Percentiles rank a stretch among this genome's conserved stretches.
Conservation (phyloP, 2,329 filamentous ascomycete species). For the Sordariomycetes sp. region DNA sequence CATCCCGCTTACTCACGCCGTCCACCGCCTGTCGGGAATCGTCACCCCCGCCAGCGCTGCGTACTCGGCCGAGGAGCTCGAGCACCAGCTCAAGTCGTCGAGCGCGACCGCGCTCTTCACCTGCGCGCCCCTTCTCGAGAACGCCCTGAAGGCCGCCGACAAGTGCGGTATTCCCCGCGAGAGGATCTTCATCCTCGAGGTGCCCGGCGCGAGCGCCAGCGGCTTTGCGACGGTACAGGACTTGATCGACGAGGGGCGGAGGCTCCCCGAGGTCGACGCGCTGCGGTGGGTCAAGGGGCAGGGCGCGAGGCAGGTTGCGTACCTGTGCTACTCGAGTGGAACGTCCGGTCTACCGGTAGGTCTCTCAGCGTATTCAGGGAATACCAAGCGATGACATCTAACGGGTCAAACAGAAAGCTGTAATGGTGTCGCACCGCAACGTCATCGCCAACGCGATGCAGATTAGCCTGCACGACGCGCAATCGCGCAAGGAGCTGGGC, state of each 20-base stretch:
- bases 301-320: slow-evolving; percentile 55
- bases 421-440: slow-evolving; percentile 70
- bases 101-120: slow-evolving; percentile 60
- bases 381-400: background rate
- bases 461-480: slow-evolving; percentile 29
- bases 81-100: slow-evolving; percentile 58
- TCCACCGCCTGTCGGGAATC: slow-evolving; percentile 63
- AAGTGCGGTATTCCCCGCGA: slow-evolving; percentile 48
- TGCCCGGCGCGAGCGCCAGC: slow-evolving; percentile 41
- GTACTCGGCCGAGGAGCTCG: slow-evolving; percentile 56
- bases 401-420: slow-evolving; percentile 49
- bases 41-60: slow-evolving; percentile 63
- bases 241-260: slow-evolving; percentile 46
- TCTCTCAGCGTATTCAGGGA: background rate
- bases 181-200: slow-evolving; percentile 55
- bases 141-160: slow-evolving; percentile 50
- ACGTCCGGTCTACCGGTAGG: slow-evolving; percentile 64
- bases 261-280: slow-evolving; percentile 36
- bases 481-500: slow-evolving; percentile 19
- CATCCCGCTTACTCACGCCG: slow-evolving; percentile 57
- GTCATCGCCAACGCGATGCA: slow-evolving; percentile 68
- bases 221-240: slow-evolving; percentile 54
- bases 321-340: slow-evolving; percentile 68
- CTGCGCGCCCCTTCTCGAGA: slow-evolving; percentile 51
- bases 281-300: slow-evolving; percentile 51